These are phyloP conservation scores for Syncephalis plumigaleata DNA, from an alignment of 371 early-diverging fungal genomes.

Conservation along the genomic window DNA sequence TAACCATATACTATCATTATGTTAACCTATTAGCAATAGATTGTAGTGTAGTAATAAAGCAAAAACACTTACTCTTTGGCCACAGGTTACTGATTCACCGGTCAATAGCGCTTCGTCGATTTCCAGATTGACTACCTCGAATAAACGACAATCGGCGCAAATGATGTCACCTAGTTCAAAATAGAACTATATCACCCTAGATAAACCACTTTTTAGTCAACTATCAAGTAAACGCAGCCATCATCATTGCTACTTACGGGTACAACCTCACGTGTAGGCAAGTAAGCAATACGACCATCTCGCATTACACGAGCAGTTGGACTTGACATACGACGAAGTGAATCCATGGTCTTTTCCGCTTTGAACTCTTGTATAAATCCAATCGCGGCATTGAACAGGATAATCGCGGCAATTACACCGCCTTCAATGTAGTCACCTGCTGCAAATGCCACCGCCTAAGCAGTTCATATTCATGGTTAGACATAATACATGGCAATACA, in stretches of 20 bases:
- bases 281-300: slow-evolving; percentile 35
- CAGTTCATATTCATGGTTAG: neutral
- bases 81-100: slow-evolving; percentile 64
- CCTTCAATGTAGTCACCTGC: slow-evolving; percentile 41
- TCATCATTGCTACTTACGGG: slow-evolving; percentile 48
- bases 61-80: slow-evolving; percentile 34
- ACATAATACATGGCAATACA: neutral
- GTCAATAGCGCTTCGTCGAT: slow-evolving; percentile 75
- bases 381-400: slow-evolving; percentile 56
- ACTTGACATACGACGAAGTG: slow-evolving; percentile 59
- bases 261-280: slow-evolving; percentile 55
- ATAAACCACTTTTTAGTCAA: slow-evolving; percentile 56
- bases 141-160: slow-evolving; percentile 69
- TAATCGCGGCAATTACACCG: slow-evolving; percentile 48
- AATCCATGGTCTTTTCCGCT: slow-evolving; percentile 78
- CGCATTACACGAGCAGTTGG: slow-evolving; percentile 64
- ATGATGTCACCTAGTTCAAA: slow-evolving; percentile 79
- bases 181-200: slow-evolving; percentile 69
- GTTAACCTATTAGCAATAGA: too few relatives aligned
- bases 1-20: too few relatives aligned
- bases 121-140: slow-evolving; percentile 62
- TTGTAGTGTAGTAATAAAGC: too few relatives aligned
- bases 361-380: slow-evolving; percentile 80
- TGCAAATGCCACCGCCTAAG: slow-evolving; percentile 28
- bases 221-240: slow-evolving; percentile 41